Evolutionary conservation across 768 basidiomycete genomes (phyloP), one percentile per base, ranked within the genome.

Genomic region (Leccinum boreale): DNA sequence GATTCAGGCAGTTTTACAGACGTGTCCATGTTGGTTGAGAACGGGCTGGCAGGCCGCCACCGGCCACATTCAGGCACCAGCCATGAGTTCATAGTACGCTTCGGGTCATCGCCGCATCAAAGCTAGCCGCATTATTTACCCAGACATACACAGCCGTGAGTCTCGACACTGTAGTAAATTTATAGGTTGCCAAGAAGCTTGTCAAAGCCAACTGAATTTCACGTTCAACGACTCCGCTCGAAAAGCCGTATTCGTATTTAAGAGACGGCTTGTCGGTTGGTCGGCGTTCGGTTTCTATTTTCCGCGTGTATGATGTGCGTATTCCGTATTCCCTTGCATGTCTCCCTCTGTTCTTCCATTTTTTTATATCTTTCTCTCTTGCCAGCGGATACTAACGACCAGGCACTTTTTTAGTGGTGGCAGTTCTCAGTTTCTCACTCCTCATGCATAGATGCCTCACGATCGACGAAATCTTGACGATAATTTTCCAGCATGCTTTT

Each of bases 401-500:
- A 28, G 1, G 9, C 17, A 4, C 26, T 11, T 15, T 50, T 5
- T 17, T 36, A 70, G 68, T 65, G 56, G 56, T 56, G 53, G 26
- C 33, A 47, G 57, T 61, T 63, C 48, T 47, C 57, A 8, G 50
- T 59, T 61, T n/a, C 50, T 58, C 15, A 50, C 53, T 60, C 29
- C 66, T 64, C 63, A 71, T 73, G 70, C 70, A 71, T 63, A 69
- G 55, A 73, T 73, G 71, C 52, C 62, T 71, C 58, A 55, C 55
- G 54, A 70, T 71, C 69, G 62, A 71, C 65, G 70, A 71, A 61
- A 71, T 71, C 62, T n/a, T 71, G 50, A 71, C 62, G 48, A 69
- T 65, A 3, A 64, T 71, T 58, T 70, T 73, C 57, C 71, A 62
- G 59, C 65, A 67, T 67, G 67, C 68, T 6, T 67, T 68, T 48